Percentiles rank a stretch among this genome's conserved stretches.
These are phyloP conservation scores for Ceratocystis eucalypticola DNA, from an alignment of 2,329 filamentous ascomycete genomes.

Conservation along the genomic window DNA sequence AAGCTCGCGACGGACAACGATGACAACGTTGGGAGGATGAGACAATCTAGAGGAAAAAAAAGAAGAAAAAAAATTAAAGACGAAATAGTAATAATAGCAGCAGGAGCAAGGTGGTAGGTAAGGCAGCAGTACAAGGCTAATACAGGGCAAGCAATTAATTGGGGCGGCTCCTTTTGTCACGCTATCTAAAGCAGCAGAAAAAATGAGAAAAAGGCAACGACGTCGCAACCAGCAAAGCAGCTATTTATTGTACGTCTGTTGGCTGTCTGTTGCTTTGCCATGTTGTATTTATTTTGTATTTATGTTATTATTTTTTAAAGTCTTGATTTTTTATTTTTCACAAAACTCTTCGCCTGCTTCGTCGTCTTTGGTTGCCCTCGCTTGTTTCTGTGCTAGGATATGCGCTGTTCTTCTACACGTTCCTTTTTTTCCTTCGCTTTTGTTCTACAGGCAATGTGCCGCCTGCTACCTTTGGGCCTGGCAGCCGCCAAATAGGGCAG, in stretches of 20 bases:
- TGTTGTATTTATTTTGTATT: no score
- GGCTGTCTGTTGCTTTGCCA: neutral
- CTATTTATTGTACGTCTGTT: neutral
- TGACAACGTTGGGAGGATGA: slow-evolving; percentile 4
- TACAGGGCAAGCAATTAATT: neutral
- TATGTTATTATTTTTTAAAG: no score
- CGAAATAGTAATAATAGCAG: neutral
- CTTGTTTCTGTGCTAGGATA: neutral
- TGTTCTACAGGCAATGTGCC: neutral
- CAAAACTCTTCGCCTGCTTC: neutral
- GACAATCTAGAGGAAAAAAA: neutral
- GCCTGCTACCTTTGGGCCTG: neutral
- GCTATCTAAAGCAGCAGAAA: neutral
- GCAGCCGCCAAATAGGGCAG: slow-evolving; percentile 5
- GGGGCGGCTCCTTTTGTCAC: neutral
- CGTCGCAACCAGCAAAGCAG: neutral
- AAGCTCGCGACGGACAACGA: slow-evolving; percentile 1
- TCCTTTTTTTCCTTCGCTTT: neutral
- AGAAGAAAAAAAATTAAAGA: neutral
- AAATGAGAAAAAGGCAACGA: neutral
- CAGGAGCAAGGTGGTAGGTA: neutral
- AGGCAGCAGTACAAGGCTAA: neutral
- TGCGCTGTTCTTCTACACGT: slow-evolving; percentile 2
- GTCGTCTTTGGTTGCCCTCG: neutral
- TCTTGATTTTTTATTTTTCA: no score